Evolutionary conservation across 805 yeast genomes (phyloP), one percentile per base, ranked within the genome.

Genomic region (Teunomyces gatunensis): DNA sequence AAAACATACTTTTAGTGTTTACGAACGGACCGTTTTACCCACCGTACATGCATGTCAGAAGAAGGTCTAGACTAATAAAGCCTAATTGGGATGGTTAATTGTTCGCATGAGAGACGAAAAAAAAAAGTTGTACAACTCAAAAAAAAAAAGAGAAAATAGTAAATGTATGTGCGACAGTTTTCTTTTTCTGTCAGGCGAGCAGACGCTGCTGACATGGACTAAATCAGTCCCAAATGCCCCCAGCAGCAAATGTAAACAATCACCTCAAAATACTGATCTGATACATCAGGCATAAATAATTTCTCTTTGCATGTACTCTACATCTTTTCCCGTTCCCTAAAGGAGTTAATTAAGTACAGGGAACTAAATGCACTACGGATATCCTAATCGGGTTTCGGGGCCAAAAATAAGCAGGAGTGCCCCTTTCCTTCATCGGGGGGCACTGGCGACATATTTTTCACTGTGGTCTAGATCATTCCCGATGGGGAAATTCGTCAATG

Each of bases 401-500:
- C 23, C 25, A 21, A n/a, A n/a, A n/a, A n/a, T 5, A 6, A 25
- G 27, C 11, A 25, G 27, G 7, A 25, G 27, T 1, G 4, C 27
- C 27, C 27, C 27, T 25, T 6, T 25, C 27, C 27, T 25, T 25
- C 27, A 25, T 9, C 25, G 25, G 25, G 9, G 11, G 33, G n/a
- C n/a, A 11, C 3, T 12, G 11, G 13, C 34, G 15, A 15, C 17
- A 32, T 13, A 32, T 32, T 13, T 3, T 11, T 5, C 12, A 37
- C 15, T 37, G 28, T 5, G 40, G 40, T 37, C 40, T 37, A 37
- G 40, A 37, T 37, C 40, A 37, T 21, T 25, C 40, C 40, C 40
- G 6, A 37, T 37, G 11, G 17, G 40, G 40, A n/a, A 37, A 37
- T 37, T 37, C 29, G 25, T 37, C 18, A 37, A 37, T 4, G 17